phyloP scores from a whole-genome alignment of 2,329 filamentous ascomycete species.

The Penicillium sp. region DNA sequence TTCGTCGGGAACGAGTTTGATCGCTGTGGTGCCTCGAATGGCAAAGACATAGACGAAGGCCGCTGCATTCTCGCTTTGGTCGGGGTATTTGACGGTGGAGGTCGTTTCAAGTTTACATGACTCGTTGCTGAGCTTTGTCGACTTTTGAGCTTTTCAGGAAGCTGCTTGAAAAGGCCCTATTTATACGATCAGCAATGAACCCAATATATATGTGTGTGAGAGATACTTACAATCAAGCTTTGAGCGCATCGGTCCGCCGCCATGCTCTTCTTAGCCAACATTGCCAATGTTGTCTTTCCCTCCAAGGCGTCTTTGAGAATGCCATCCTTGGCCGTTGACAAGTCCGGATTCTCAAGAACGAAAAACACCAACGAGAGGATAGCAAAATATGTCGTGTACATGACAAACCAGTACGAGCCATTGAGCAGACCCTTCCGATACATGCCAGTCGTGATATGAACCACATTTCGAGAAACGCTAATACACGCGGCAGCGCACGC shows the following conservation, averaged over 20 bases:
- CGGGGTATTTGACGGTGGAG: slow-evolving; percentile 28
- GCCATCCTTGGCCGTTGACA: slow-evolving; percentile 59
- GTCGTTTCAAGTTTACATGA: slow-evolving; percentile 48
- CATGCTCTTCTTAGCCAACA: slow-evolving; percentile 76
- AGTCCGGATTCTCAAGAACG: slow-evolving; percentile 61
- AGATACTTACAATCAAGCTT: slow-evolving; percentile 64
- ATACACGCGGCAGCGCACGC: slow-evolving; percentile 64
- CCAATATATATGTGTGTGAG: not conserved
- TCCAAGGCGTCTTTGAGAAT: slow-evolving; percentile 80
- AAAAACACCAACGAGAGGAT: slow-evolving; percentile 63
- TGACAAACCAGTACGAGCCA: slow-evolving; percentile 64
- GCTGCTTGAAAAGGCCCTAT: slow-evolving; percentile 75
- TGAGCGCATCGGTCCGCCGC: slow-evolving; percentile 82
- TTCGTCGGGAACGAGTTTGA: slow-evolving; percentile 40
- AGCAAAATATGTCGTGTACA: slow-evolving; percentile 66
- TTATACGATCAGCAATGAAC: not conserved
- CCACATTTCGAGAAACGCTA: slow-evolving; percentile 62
- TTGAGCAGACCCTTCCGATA: slow-evolving; percentile 57
- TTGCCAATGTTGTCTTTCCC: slow-evolving; percentile 76
- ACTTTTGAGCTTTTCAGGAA: slow-evolving; percentile 68
- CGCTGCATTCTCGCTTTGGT: slow-evolving; percentile 15
- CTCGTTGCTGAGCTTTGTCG: slow-evolving; percentile 42
- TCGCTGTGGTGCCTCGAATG: slow-evolving; percentile 24
- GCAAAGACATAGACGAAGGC: slow-evolving; percentile 16
- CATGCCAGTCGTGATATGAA: slow-evolving; percentile 64